A percentile compares a stretch with the other conserved stretches of the same genome.
Evolutionary conservation across 1,139 yeast species (phyloP).

Genomic region (Blastobotrys aristatus): DNA sequence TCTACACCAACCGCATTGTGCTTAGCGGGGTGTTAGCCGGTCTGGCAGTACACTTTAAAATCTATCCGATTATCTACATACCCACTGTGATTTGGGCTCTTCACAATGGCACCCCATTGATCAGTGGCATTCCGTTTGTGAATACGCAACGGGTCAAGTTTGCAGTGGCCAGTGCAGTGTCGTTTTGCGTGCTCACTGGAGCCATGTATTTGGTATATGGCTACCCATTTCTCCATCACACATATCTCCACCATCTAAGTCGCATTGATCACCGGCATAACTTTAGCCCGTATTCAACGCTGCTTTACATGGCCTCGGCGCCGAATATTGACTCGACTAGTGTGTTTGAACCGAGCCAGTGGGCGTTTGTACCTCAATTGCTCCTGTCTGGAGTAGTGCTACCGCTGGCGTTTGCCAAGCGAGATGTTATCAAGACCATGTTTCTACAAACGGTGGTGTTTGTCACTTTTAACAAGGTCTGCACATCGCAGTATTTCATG

Average conservation of each 20-base stretch:
- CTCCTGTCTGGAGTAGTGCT: conserved; percentile 52
- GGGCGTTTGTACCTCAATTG: conserved; percentile 83
- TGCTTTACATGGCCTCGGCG: conserved; percentile 50
- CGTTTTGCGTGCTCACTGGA: conserved; percentile 46
- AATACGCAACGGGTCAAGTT: conserved; percentile 47
- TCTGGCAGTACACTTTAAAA: conserved; percentile 78
- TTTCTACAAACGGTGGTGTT: conserved; percentile 89
- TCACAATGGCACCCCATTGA: conserved; percentile 15
- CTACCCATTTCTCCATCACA: conserved; percentile 64
- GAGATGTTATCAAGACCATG: conserved; percentile 55
- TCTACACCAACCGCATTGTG: conserved; percentile 41
- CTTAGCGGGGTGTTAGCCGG: conserved; percentile 68
- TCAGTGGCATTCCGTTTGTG: conserved; percentile 16
- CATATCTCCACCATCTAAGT: conserved; percentile 77
- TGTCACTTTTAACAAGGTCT: conserved; percentile 88
- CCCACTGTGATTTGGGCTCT: conserved; percentile 47
- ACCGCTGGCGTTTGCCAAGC: conserved; percentile 54
- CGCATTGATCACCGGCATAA: conserved; percentile 93
- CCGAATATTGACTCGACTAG: conserved; percentile 19
- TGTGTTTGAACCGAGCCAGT: conserved; percentile 30
- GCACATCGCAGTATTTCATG: conserved; percentile 83
- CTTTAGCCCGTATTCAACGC: conserved; percentile 79
- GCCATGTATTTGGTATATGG: conserved; percentile 69
- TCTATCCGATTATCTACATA: conserved; percentile 82
- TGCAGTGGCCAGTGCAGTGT: conserved; percentile 36